Conservation (phyloP, 2,329 filamentous ascomycete species). For the Chaetomiaceae sp. region DNA sequence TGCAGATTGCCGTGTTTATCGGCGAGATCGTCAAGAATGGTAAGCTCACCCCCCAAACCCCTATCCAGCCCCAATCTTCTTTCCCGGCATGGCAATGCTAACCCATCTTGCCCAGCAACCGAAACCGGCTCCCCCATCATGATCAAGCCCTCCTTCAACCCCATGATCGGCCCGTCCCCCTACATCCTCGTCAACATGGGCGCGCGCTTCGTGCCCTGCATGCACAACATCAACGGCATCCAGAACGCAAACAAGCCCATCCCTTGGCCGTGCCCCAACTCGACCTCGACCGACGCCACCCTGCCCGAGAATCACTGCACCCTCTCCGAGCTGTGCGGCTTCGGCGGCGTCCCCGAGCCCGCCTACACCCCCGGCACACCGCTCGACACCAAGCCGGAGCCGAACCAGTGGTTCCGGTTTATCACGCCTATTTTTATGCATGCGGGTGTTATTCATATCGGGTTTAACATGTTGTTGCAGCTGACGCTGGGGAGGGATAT, state of each 20-base stretch:
- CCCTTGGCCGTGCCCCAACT: conserved; percentile 76
- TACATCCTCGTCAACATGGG: conserved; percentile 97
- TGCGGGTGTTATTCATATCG: conserved; percentile 89
- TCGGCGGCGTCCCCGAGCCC: conserved; percentile 69
- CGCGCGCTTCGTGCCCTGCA: conserved; percentile 85
- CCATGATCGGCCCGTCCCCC: conserved; percentile 91
- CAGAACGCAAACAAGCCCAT: conserved; percentile 49
- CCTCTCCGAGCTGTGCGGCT: conserved; percentile 78
- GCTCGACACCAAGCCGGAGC: conserved; percentile 51
- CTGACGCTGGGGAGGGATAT: conserved; percentile 87
- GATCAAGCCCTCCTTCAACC: conserved; percentile 84
- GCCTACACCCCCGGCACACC: conserved; percentile 45
- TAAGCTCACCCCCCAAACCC: conserved; percentile 38
- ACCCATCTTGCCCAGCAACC: conserved; percentile 45
- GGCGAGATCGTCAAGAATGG: conserved; percentile 81
- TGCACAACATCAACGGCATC: conserved; percentile 73
- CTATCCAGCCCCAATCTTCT: background rate
- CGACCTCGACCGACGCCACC: conserved; percentile 55
- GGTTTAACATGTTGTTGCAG: conserved; percentile 90
- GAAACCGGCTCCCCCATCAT: conserved; percentile 74
- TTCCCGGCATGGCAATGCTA: background rate
- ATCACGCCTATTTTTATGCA: conserved; percentile 95
- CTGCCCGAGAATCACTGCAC: conserved; percentile 56
- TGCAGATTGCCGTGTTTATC: conserved; percentile 83
- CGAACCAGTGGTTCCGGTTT: conserved; percentile 96